Evolutionary conservation across 1,284 basidiomycete genomes (phyloP), one percentile per base, ranked within the genome.

Genomic region (Ceratobasidium sp.): DNA sequence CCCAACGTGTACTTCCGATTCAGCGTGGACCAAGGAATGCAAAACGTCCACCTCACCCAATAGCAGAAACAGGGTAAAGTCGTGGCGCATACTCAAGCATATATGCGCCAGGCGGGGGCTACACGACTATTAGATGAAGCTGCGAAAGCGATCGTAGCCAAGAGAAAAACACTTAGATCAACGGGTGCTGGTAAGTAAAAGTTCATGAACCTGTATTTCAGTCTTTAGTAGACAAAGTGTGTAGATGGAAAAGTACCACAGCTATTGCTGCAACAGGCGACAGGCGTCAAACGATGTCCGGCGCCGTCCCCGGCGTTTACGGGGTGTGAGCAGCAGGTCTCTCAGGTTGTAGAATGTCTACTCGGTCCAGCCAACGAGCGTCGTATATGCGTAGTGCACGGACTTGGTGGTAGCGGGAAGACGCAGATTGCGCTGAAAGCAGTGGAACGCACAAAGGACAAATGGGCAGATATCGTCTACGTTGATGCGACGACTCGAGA

Each of bases 351-450:
- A 20, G 7, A 23, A 0, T 64, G 58, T 23, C 39, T 78, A 10
- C n/a, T 61, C 12, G 20, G 49, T 51, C 12, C 42, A 0, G 20
- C 55, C 7, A 10, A 46, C 20, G 46, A 55, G 15, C 55, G 60
- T 1, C 69, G 68, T 1, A 39, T 78, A 28, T 58, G 42, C 33
- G 70, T 78, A 10, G 15, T 78, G 5, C 46, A 61, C 33, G 33
- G 33, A 2, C 33, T 4, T 4, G 33, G 33, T 4, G 33, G 33
- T 33, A 33, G 33, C 33, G 33, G 33, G 4, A 33, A 33, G 33
- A 33, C 33, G 33, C 33, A 33, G 4, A 33, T 33, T 33, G 33
- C 33, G 33, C 4, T 33, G 33, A 33, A 33, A 33, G 33, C 33
- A 33, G 33, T 33, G 2, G 33, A 33, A 33, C 33, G 33, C 33